phyloP scores from a whole-genome alignment of 1,284 basidiomycete genomes.

The Athelia sp. region DNA sequence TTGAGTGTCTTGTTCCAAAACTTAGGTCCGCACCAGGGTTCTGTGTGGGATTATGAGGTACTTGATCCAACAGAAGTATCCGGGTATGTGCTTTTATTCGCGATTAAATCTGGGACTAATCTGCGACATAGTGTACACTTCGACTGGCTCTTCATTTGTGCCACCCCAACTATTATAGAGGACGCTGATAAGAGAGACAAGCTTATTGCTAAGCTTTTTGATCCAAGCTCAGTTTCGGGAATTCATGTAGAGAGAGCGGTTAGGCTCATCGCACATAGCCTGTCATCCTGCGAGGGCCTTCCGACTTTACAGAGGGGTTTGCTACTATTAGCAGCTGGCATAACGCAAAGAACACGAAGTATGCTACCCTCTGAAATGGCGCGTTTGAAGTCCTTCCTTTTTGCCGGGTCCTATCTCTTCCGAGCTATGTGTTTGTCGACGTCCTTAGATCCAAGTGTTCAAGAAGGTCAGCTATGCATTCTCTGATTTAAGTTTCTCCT shows the following conservation, averaged over 20 bases:
- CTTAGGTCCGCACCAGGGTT: constrained; percentile 34
- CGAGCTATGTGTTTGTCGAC: constrained; percentile 27
- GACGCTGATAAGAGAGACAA: constrained; percentile 17
- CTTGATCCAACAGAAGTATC: background rate
- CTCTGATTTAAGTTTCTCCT: constrained; percentile 1
- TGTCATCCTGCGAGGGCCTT: constrained; percentile 18
- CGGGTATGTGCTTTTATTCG: background rate
- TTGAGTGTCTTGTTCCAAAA: constrained; percentile 37
- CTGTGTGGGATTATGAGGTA: constrained; percentile 31
- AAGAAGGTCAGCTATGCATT: constrained; percentile 26
- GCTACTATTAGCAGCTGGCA: constrained; percentile 28
- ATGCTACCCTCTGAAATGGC: constrained; percentile 20
- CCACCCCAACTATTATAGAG: constrained; percentile 23
- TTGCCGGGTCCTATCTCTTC: constrained; percentile 26
- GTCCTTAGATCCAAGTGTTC: constrained; percentile 14
- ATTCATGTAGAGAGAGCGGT: constrained; percentile 29
- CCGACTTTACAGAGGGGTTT: constrained; percentile 19
- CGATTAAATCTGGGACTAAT: constrained; percentile 4
- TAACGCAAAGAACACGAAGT: constrained; percentile 24
- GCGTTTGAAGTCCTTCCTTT: constrained; percentile 35
- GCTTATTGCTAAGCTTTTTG: constrained; percentile 15
- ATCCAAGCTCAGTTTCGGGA: constrained; percentile 5
- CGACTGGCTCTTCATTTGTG: constrained; percentile 35
- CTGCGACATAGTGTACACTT: constrained; percentile 32
- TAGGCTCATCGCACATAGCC: constrained; percentile 33